Conservation (phyloP, 2,329 filamentous ascomycete species). For the Fusarium haematococcum region DNA sequence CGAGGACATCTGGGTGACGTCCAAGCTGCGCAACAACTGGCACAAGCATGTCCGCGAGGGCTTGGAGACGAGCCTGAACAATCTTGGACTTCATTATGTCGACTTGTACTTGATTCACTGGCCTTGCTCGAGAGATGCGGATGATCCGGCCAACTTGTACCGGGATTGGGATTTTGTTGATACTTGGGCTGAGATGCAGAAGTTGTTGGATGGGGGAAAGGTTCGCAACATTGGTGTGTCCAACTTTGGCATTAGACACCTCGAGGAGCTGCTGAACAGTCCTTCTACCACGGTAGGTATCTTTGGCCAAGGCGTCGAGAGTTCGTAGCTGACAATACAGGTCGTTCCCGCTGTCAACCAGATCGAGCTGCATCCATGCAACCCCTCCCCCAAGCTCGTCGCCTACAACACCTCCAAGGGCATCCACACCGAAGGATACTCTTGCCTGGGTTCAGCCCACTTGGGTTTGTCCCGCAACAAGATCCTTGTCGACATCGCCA, state of each 20-base stretch:
- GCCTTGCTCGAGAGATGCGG: constrained; percentile 73
- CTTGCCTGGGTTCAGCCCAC: constrained; percentile 77
- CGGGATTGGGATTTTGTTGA: constrained; percentile 86
- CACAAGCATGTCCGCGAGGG: constrained; percentile 76
- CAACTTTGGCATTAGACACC: constrained; percentile 85
- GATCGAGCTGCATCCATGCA: constrained; percentile 83
- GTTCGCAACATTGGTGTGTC: constrained; percentile 87
- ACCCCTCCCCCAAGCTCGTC: constrained; percentile 83
- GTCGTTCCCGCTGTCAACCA: constrained; percentile 80
- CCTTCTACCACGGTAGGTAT: constrained; percentile 67
- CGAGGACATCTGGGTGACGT: constrained; percentile 77
- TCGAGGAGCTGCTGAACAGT: constrained; percentile 80
- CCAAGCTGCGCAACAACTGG: constrained; percentile 86
- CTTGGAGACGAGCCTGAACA: constrained; percentile 69
- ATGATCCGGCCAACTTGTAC: constrained; percentile 74
- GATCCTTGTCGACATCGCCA: constrained; percentile 71
- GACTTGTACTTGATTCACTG: constrained; percentile 81
- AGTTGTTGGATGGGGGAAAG: constrained; percentile 74
- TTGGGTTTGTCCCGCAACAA: constrained; percentile 77
- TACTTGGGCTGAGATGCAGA: constrained; percentile 81
- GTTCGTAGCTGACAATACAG: constrained; percentile 45
- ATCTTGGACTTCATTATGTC: constrained; percentile 73
- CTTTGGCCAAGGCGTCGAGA: neutral
- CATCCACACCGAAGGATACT: constrained; percentile 82
- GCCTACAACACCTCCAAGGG: constrained; percentile 78